Evolutionary conservation across 2,329 filamentous ascomycete genomes (phyloP), one percentile per base, ranked within the genome.

Genomic region (Aphanocladium album): DNA sequence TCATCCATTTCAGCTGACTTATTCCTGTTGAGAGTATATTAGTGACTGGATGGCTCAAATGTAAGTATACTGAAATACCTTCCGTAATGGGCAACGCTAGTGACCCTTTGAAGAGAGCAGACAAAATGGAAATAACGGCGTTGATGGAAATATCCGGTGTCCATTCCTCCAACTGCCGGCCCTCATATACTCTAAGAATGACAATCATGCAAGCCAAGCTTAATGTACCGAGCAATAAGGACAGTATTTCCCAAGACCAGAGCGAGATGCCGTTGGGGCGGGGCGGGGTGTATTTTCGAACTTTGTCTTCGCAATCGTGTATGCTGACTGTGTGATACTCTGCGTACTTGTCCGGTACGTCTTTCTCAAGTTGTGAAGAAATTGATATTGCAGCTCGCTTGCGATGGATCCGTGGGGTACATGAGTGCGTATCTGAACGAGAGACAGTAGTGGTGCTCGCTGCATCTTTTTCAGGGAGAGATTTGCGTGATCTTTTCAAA

Each of bases 1-100:
- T n/a, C 11, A 58, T 45, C 56, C 56, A 58, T n/a, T 58, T 58
- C 3, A 58, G n/a, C 46, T 58, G 56, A 33, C 56, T 51, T 3
- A 58, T 58, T 9, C 56, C 56, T 58, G 14, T 43, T 6, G n/a
- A 8, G 0, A 11, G 0, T 12, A 5, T 6, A 2, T 58, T 33
- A 58, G 37, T 11, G 30, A 33, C 27, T 30, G 2, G n/a, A 7
- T 11, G 1, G 14, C 19, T 37, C 5, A 14, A 47, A 21, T 6
- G 45, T 17, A 7, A n/a, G 33, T 3, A 30, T 6, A 5, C 8
- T 7, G 4, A 6, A 4, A 2, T 43, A 51, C 56, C 56, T 51
- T 58, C 56, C 17, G 46, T 58, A 12, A 51, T 11, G 14, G 56
- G 56, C 21, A 58, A 12, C 25, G 56, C 56, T 5, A 58, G 56